Evolutionary conservation across 2,329 filamentous ascomycete species (phyloP).

Genomic region (Aspergillus melleus): DNA sequence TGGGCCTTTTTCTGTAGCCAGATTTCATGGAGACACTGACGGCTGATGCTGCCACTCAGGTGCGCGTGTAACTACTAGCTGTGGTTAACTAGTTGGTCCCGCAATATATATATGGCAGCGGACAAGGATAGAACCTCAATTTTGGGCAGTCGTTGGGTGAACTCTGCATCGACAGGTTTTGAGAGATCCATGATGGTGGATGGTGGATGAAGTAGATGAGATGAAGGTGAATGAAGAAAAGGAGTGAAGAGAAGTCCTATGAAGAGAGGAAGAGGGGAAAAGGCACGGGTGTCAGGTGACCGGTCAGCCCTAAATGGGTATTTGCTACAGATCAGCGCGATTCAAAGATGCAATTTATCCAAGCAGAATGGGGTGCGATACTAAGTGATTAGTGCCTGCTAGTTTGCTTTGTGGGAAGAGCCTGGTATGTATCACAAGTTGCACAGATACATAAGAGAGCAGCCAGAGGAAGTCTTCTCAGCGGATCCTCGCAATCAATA

Average conservation of each 20-base stretch:
- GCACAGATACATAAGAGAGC: no score
- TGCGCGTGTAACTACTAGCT: conserved; percentile 70
- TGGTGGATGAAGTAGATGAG: background rate
- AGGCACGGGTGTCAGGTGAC: background rate
- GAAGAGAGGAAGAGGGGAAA: background rate
- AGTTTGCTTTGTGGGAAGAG: no score
- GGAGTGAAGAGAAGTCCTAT: background rate
- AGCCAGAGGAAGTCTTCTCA: no score
- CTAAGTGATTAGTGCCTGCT: no score
- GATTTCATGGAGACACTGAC: conserved; percentile 70
- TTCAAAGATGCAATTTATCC: no score
- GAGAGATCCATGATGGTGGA: conserved; percentile 24
- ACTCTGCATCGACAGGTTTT: conserved; percentile 29
- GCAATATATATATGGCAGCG: background rate
- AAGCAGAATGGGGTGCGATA: no score
- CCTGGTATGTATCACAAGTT: no score
- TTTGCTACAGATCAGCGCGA: background rate
- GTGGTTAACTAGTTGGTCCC: conserved; percentile 8
- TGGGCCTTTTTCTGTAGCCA: conserved; percentile 62
- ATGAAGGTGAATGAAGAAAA: background rate
- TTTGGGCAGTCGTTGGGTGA: conserved; percentile 37
- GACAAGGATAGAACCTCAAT: conserved; percentile 31
- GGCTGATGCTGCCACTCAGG: conserved; percentile 74
- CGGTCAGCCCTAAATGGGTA: background rate
- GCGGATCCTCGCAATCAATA: no score